Evolutionary conservation across 306 rosid genomes (phyloP).

Genomic region (Cicer cuneatum): DNA sequence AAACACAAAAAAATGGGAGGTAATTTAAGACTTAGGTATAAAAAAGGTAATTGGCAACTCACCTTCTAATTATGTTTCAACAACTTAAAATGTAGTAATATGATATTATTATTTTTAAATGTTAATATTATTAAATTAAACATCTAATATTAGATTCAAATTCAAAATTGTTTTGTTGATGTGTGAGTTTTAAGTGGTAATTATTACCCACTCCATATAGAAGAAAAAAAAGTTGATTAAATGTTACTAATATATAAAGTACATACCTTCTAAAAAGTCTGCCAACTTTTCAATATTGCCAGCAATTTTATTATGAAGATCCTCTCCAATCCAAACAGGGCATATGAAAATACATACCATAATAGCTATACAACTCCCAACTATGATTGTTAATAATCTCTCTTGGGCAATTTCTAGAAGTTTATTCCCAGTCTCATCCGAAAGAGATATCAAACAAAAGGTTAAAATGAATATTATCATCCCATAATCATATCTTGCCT

Average conservation of each 20-base stretch:
- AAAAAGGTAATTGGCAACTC: too few species aligned
- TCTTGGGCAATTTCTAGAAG: constrained; percentile 51
- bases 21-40: too few species aligned
- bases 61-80: too few species aligned
- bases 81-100: too few species aligned
- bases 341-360: constrained; percentile 52
- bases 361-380: constrained; percentile 63
- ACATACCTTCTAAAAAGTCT: constrained; percentile 59
- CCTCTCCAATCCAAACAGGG: constrained; percentile 86
- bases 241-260: not conserved
- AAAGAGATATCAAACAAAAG: constrained; percentile 60
- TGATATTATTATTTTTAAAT: too few species aligned
- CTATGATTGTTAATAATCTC: constrained; percentile 63
- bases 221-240: not conserved
- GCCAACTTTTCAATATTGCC: constrained; percentile 60
- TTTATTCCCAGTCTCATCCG: constrained; percentile 54
- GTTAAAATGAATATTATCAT: constrained; percentile 65
- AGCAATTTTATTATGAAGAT: constrained; percentile 73
- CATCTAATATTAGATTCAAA: too few species aligned
- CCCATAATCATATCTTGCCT: constrained; percentile 78
- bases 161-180: too few species aligned
- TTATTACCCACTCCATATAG: too few species aligned
- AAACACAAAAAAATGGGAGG: too few species aligned
- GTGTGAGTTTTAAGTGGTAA: too few species aligned
- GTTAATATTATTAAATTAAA: too few species aligned